These are phyloP conservation scores for Apium graveolens DNA, from an alignment of 129 eudicot species.

Conservation along the genomic window DNA sequence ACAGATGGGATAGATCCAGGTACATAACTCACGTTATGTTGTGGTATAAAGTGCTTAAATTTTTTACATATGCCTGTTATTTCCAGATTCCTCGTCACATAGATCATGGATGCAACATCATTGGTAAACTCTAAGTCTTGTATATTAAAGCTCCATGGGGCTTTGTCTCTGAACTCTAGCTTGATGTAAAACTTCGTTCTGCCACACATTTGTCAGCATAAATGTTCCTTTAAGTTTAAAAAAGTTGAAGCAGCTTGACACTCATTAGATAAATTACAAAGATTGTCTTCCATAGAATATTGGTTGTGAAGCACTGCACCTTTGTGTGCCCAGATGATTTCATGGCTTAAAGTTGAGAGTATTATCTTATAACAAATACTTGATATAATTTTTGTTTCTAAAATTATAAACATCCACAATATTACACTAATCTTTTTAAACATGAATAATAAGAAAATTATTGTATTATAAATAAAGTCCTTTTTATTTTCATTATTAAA, in stretches of 20 bases:
- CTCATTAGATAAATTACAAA: neutral
- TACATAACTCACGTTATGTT: slow-evolving; percentile 8
- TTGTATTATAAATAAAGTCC: neutral
- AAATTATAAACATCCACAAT: neutral
- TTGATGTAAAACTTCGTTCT: neutral
- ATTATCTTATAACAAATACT: neutral
- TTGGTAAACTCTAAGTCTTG: neutral
- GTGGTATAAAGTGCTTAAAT: neutral
- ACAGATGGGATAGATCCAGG: slow-evolving; percentile 99
- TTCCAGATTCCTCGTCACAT: neutral
- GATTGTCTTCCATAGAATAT: neutral
- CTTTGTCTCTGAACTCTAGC: neutral
- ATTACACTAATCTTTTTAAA: neutral
- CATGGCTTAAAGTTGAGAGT: neutral
- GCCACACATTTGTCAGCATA: neutral
- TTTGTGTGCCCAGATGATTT: neutral
- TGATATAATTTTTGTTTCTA: neutral
- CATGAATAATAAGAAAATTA: neutral
- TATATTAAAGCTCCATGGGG: neutral
- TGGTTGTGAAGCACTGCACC: neutral
- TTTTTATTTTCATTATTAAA: neutral
- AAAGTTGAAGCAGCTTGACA: neutral
- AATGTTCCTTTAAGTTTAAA: neutral
- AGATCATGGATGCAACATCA: neutral
- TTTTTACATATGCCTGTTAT: neutral